phyloP scores from a whole-genome alignment of 768 basidiomycete species.

The Lanmaoa rubissima region DNA sequence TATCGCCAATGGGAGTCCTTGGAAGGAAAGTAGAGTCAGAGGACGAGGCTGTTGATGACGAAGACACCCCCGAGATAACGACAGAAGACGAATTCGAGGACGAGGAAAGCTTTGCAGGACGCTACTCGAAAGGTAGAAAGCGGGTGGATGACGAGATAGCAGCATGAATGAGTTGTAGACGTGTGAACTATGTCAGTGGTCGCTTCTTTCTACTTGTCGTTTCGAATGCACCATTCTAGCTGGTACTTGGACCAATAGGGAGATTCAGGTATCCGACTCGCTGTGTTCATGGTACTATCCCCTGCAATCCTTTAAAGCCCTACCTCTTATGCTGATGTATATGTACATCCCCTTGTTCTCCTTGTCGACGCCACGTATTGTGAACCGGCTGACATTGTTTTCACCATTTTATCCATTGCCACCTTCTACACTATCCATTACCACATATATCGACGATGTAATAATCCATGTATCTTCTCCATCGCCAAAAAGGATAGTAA shows the following conservation, averaged over 20 bases:
- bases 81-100: slow-evolving; percentile 82
- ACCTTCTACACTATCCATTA: slow-evolving; percentile 26
- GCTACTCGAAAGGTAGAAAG: slow-evolving; percentile 63
- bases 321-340: slow-evolving; percentile 4
- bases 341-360: slow-evolving; percentile 1
- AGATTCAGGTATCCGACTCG: slow-evolving; percentile 18
- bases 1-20: slow-evolving; percentile 43
- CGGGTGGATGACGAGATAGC: slow-evolving; percentile 37
- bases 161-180: slow-evolving; percentile 24
- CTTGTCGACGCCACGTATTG: slow-evolving; percentile 11
- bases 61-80: slow-evolving; percentile 46
- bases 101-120: slow-evolving; percentile 57
- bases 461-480: slow-evolving; percentile 12
- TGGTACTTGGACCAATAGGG: slow-evolving; percentile 22
- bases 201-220: slow-evolving; percentile 8
- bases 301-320: slow-evolving; percentile 2
- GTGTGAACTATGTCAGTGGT: slow-evolving; percentile 9
- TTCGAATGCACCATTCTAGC: slow-evolving; percentile 1
- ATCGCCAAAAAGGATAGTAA: background rate
- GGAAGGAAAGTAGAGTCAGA: slow-evolving; percentile 32
- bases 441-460: slow-evolving; percentile 27
- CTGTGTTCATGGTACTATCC: slow-evolving; percentile 3
- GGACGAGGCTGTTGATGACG: slow-evolving; percentile 48
- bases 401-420: slow-evolving; percentile 1
- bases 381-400: background rate